Base-by-base conservation (phyloP, 2,329 filamentous ascomycete species). In the Exophiala lecanii-corni region DNA sequence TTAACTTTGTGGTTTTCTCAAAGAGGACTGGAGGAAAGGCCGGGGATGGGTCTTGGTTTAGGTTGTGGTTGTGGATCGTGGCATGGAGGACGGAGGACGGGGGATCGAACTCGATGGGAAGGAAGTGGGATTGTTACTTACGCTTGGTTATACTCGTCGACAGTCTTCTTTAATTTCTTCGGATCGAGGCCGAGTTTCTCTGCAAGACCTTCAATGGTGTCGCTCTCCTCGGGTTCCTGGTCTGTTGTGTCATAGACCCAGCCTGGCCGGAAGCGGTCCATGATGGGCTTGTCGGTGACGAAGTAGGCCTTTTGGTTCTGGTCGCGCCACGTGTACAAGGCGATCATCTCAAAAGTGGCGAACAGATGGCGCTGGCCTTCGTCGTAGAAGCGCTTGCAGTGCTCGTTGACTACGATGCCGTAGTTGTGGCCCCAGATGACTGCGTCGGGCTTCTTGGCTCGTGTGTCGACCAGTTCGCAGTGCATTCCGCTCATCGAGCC, bases 221-320 rank as follows among this genome's bases (percentile, higher is more conserved):
- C 59, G 7, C 62, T 62, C 39, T 63, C 56, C 48, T 64, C 62
- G 5, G 65, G 67, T 33, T 65, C 63, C 25, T 63, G 53, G 40
- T 69, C 65, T 2, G 66, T 68, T 2, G 66, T 68, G 15, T 68
- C 64, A 38, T 65, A 68, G 3, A 68, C 67, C 66, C 65, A 69
- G 34, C 61, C 62, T 10, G 64, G 65, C 19, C 63, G 58, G 59
- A 69, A 69, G 2, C 60, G 57, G 26, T 67, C 56, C 65, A 67
- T 65, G 53, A 68, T 67, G 7, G 56, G 57, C 15, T 60, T 56
- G 45, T 68, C 66, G 6, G 66, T 67, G 42, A 68, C 54, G 53
- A 68, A 68, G 54, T 62, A 68, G 34, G 62, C 65, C 36, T 62
- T 64, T 44, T 64, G 59, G 41, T 69, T 62, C 20, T 69, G 64